Base-by-base conservation (phyloP, 106 monocot species). In the Iris macrosiphon region DNA sequence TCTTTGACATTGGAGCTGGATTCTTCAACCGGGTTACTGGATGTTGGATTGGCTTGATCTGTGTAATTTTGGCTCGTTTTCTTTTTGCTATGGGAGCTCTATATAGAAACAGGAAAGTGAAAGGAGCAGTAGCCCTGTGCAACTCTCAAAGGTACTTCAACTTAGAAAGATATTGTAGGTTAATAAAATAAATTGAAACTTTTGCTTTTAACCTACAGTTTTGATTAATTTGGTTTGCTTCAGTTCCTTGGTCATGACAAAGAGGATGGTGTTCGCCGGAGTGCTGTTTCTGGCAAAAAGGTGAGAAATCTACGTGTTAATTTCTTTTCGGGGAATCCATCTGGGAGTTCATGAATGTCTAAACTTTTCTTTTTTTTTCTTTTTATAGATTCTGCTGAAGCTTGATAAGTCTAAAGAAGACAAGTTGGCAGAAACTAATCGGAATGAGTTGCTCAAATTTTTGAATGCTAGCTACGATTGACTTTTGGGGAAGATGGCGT, bases 211-310 rank as follows among this genome's bases (percentile, higher is more conserved):
- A n/a, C n/a, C n/a, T n/a, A n/a, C n/a, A n/a, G n/a, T n/a, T n/a
- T n/a, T n/a, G n/a, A n/a, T n/a, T n/a, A n/a, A n/a, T 56, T 17
- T 16, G 34, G 1, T 51, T 54, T 30, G 4, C 2, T 64, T 45
- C 55, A 98, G 98, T 91, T 98, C 61, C 73, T 98, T 37, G 83
- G 87, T 7, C 90, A 72, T 34, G 86, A 96, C n/a, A 98, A 87
- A 65, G 84, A 89, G 10, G 98, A 98, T 31, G 69, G 69, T 31
- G 80, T 84, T 33, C 82, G 80, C 0, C 78, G 87, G 11, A 98
- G 98, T 70, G 83, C 83, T 47, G 82, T 98, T 45, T 98, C 98
- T 42, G 98, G 98, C 23, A 98, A 98, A 87, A 98, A 98, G 98
- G 98, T 94, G 16, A 57, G 46, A 23, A n/a, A n/a, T 9, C 2